phyloP scores from a whole-genome alignment of 768 basidiomycete genomes.

The Agaricus subrufescens region DNA sequence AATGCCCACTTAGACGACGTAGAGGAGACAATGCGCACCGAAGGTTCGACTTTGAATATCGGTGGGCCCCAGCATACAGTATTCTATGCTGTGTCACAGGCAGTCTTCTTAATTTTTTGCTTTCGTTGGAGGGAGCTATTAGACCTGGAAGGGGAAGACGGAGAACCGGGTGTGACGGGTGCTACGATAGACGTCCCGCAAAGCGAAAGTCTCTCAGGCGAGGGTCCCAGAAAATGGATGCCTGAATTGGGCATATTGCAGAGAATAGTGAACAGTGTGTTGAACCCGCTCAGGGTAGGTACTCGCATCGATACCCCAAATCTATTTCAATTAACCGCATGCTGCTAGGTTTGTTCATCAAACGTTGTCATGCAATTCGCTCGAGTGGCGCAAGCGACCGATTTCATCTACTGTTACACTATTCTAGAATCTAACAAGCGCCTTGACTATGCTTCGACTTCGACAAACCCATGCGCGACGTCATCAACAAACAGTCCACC shows the following conservation, averaged over 20 bases:
- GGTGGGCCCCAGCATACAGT: constrained; percentile 47
- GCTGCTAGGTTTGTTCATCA: constrained; percentile 71
- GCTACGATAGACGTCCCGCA: constrained; percentile 3
- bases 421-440: constrained; percentile 88
- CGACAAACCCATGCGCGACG: constrained; percentile 13
- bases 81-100: constrained; percentile 90
- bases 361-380: constrained; percentile 94
- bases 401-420: constrained; percentile 91
- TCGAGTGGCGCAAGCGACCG: constrained; percentile 83
- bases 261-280: constrained; percentile 69
- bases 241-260: constrained; percentile 72
- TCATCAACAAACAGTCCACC: constrained; percentile 9
- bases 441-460: constrained; percentile 39
- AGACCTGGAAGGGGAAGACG: constrained; percentile 53
- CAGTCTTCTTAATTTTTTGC: constrained; percentile 95
- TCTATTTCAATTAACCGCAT: background rate
- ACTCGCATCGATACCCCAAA: background rate
- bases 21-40: constrained; percentile 42
- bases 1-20: constrained; percentile 71
- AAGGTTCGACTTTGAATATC: constrained; percentile 20
- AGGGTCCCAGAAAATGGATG: constrained; percentile 72
- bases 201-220: background rate
- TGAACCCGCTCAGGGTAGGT: constrained; percentile 86
- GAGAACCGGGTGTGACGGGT: constrained; percentile 31
- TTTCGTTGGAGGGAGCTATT: constrained; percentile 92